A percentile compares a stretch with the other conserved stretches of the same genome.
phyloP scores from a whole-genome alignment of 345 rosid genomes.

The Melaleuca quinquenervia region DNA sequence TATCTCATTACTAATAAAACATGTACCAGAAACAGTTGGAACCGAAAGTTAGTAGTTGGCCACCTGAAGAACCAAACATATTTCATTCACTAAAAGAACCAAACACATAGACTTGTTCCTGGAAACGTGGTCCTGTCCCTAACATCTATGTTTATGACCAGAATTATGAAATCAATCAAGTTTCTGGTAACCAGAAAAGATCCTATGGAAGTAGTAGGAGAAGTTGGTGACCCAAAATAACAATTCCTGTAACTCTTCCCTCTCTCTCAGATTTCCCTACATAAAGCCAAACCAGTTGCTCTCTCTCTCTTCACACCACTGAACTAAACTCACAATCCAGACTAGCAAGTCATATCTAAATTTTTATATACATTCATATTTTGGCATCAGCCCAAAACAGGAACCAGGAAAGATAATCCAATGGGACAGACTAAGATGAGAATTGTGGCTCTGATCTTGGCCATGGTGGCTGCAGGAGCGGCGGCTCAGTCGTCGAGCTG shows the following conservation, averaged over 20 bases:
- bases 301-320: background rate
- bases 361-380: background rate
- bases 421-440: conserved; percentile 1
- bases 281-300: background rate
- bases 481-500: conserved; percentile 22
- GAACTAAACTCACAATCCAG: background rate
- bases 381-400: background rate
- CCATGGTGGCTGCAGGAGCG: conserved; percentile 11
- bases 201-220: background rate
- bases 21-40: background rate
- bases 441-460: conserved; percentile 10
- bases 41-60: background rate
- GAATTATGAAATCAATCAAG: background rate
- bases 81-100: background rate
- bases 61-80: background rate
- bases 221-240: background rate
- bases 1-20: background rate
- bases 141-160: background rate
- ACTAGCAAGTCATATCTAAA: background rate
- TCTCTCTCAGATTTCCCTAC: background rate
- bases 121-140: background rate
- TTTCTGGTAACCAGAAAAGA: background rate
- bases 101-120: background rate
- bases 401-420: background rate
- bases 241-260: background rate